Conservation (phyloP, 805 yeast genomes). For the Zygosaccharomyces bisporus region DNA sequence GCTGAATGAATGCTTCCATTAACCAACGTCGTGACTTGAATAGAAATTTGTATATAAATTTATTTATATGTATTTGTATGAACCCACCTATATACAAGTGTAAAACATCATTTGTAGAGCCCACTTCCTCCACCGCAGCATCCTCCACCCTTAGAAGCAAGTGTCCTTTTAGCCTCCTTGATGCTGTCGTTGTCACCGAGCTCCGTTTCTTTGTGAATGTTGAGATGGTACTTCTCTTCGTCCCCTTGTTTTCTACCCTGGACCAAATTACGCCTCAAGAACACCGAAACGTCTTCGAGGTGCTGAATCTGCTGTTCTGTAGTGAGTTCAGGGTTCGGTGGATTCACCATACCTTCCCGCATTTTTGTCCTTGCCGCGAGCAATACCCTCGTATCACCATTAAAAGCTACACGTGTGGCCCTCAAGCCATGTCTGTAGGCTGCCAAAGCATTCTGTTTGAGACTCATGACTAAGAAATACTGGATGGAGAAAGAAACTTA, state of each 20-base stretch:
- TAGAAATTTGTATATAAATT: not conserved
- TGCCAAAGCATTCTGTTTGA: constrained; percentile 33
- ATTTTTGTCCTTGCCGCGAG: constrained; percentile 59
- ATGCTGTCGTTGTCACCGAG: constrained; percentile 85
- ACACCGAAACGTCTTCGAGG: constrained; percentile 65
- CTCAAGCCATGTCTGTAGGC: constrained; percentile 67
- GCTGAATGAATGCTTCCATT: not conserved
- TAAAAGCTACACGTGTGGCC: constrained; percentile 61
- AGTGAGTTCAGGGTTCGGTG: constrained; percentile 48
- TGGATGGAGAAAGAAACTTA: no score
- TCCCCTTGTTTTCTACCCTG: constrained; percentile 58
- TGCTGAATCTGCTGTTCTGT: constrained; percentile 49
- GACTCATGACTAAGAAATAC: constrained; percentile 8
- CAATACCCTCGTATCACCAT: constrained; percentile 42
- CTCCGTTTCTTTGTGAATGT: constrained; percentile 78
- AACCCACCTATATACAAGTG: constrained; percentile 3
- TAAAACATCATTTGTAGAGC: constrained; percentile 12
- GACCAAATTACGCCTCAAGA: constrained; percentile 73
- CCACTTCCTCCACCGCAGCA: constrained; percentile 49
- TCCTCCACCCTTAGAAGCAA: constrained; percentile 52
- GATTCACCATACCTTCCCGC: constrained; percentile 43
- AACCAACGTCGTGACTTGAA: not conserved
- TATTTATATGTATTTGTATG: not conserved
- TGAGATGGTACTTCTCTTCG: constrained; percentile 41
- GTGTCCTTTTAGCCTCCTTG: constrained; percentile 46